Base-by-base conservation (phyloP, 2,329 filamentous ascomycete species). In the Fusarium lateritium region DNA sequence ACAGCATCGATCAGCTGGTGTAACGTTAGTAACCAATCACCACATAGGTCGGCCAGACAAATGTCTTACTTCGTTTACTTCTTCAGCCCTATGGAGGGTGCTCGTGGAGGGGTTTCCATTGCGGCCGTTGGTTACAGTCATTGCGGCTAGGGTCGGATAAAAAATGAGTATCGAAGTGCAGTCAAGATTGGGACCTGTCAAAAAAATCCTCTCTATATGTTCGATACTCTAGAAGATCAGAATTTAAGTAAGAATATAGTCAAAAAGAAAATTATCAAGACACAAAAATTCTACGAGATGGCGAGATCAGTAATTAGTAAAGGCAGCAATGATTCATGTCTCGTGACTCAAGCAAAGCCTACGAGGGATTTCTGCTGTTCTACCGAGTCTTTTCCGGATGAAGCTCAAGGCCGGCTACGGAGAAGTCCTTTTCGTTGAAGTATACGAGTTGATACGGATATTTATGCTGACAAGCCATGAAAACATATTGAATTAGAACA, bases 1-100 rank as follows among this genome's bases (percentile, higher is more conserved):
- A 94, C 87, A 5, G 91, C 87, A 56, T 86, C 83, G 49, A 94
- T 85, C 46, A 94, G 85, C 92, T 94, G 65, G 34, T 55, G 60
- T 33, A 67, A 33, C 62, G 67, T 75, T 57, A 76, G 73, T 42
- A 46, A 43, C 68, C 62, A 66, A 71, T 71, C 57, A 61, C 44
- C 21, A 45, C 24, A 31, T 31, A 31, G 43, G 39, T 36, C 21
- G 28, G 10, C 6, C 26, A 39, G 15, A 45, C 39, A 47, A 53
- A 39, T 68, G 59, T 70, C 74, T 72, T 62, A 76, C 75, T 71
- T 77, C 73, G 60, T 76, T 64, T 21, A 78, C 68, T 58, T 79
- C 77, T 50, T 72, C 76, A 66, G 77, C 77, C 70, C 77, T 75
- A 66, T 71, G 70, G 21, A 79, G 72, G 57, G 69, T 55, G 24